Base-by-base conservation (phyloP, 768 basidiomycete genomes). In the Boletus pseudo-olivaceus region DNA sequence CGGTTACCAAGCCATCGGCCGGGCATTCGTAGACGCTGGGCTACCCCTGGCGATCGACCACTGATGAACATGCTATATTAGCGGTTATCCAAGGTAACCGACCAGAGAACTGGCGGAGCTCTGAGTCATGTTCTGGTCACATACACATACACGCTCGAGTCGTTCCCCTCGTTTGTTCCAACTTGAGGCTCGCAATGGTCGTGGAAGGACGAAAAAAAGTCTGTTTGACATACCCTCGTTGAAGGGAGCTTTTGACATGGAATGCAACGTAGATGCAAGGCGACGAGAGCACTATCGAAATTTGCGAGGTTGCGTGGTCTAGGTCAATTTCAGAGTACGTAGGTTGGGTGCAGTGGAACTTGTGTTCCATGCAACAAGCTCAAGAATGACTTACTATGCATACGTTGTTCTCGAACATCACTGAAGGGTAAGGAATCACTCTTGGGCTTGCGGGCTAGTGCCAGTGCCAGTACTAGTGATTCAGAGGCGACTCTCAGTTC, bases 1-100 rank as follows among this genome's bases (percentile, higher is more conserved):
- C 55, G 63, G 64, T 40, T 1, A 58, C 7, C 47, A 45, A 45
- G 9, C 62, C 64, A 56, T 33, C 23, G 1, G 1, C 59, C 58
- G 60, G 23, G 37, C n/a, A 6, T 5, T 34, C 15, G 17, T 47
- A 52, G 27, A 56, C 49, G 51, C 50, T 44, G 19, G 34, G 8
- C 8, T 10, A 14, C 14, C 20, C 32, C 14, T 20, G 26, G 10
- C 7, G 33, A 41, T 54, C 35, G 39, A 61, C 41, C 38, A 5
- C 11, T 50, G 26, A 12, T 4, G 17, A 15, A 26, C 9, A 34
- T 29, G n/a, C 27, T 14, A 29, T 3, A 14, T 32, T 43, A 6
- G 30, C 26, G 14, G 33, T 32, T 29, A 14, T 37, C n/a, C 30
- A 5, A 9, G 49, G 33, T 5, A 15, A 20, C 40, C 14, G 30